Evolutionary conservation across 352 stramenopile genomes (phyloP).

Genomic region (Poterioochromonas sp.): DNA sequence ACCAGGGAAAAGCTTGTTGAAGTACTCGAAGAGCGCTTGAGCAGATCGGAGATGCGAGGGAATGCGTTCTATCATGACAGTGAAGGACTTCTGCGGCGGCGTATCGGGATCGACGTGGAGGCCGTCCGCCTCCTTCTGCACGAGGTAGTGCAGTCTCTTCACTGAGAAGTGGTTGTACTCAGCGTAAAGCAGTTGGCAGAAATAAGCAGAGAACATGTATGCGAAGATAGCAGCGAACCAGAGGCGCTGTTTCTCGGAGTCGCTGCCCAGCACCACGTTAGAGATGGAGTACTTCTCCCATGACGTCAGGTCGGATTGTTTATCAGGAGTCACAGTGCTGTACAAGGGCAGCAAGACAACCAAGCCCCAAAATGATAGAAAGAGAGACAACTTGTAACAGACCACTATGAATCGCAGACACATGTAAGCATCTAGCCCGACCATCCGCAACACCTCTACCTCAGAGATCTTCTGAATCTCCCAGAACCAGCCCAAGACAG

Average conservation of each 20-base stretch:
- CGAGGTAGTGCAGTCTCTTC: neutral
- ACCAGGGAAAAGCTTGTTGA: constrained; percentile 22
- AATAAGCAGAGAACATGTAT: constrained; percentile 23
- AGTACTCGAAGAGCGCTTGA: neutral
- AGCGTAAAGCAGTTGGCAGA: constrained; percentile 13
- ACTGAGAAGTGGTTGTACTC: constrained; percentile 25
- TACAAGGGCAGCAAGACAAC: constrained; percentile 29
- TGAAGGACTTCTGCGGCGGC: constrained; percentile 10
- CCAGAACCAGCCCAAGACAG: neutral
- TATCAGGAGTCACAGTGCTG: neutral
- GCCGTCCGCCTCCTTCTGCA: neutral
- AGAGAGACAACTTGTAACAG: neutral
- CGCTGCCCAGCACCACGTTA: neutral
- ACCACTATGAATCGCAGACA: constrained; percentile 19
- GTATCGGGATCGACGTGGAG: constrained; percentile 4
- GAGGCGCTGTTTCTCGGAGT: neutral
- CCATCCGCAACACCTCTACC: constrained; percentile 27
- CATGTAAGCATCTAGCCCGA: constrained; percentile 35
- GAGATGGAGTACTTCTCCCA: neutral
- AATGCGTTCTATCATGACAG: constrained; percentile 23
- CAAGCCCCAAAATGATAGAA: constrained; percentile 1
- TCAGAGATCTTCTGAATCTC: neutral
- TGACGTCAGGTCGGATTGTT: neutral
- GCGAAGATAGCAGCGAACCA: constrained; percentile 12
- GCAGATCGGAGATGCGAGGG: neutral